A percentile compares a stretch with the other conserved stretches of the same genome.
Conservation (phyloP, 2,329 filamentous ascomycete species). For the Verticillium klebahnii region DNA sequence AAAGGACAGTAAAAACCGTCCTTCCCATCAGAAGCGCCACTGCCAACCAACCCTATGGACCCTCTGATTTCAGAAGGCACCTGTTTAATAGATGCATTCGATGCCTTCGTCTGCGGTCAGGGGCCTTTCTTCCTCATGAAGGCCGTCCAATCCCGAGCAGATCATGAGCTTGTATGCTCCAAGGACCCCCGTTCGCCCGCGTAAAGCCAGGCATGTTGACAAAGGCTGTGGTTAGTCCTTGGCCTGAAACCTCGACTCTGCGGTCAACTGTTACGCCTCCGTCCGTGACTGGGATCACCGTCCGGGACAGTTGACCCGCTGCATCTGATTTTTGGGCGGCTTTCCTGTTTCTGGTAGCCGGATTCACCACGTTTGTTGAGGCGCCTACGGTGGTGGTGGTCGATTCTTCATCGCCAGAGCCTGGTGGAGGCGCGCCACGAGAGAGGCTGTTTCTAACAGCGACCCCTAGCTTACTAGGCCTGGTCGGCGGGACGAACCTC, state of each 20-base stretch:
- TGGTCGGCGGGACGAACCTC: background rate
- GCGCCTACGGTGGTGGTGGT: background rate
- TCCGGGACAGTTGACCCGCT: conserved; percentile 41
- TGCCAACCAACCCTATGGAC: too few species aligned
- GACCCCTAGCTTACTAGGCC: background rate
- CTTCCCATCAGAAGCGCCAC: too few species aligned
- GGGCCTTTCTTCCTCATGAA: background rate
- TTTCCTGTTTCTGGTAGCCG: background rate
- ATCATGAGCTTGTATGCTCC: conserved; percentile 66
- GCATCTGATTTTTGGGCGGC: conserved; percentile 33
- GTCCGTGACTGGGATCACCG: conserved; percentile 24
- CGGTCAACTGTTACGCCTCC: background rate
- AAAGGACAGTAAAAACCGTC: too few species aligned
- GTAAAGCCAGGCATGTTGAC: conserved; percentile 36
- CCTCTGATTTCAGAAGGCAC: too few species aligned
- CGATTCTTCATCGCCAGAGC: background rate
- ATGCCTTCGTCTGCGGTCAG: background rate
- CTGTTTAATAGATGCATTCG: background rate
- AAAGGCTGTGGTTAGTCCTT: background rate
- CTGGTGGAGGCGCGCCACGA: background rate
- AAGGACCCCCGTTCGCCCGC: conserved; percentile 55
- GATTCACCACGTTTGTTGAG: background rate
- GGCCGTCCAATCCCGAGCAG: conserved; percentile 42
- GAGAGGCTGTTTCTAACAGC: background rate
- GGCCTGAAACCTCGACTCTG: background rate